Evolutionary conservation across 1,284 basidiomycete species (phyloP), one percentile per base, ranked within the genome.

Genomic region (Ustilago xerochloae): DNA sequence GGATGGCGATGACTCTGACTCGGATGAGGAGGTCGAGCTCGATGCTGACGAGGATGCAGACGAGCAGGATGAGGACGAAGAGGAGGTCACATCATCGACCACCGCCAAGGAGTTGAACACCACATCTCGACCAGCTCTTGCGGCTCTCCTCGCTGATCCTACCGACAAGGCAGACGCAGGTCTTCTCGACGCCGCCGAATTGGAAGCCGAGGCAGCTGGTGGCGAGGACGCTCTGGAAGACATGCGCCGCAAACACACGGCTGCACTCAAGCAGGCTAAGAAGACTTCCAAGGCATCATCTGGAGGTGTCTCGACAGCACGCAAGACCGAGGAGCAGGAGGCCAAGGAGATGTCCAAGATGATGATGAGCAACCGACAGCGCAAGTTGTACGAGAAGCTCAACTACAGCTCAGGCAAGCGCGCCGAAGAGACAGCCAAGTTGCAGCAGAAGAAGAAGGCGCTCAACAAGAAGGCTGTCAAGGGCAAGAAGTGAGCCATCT

Each of bases 321-420:
- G 46, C 57, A 74, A 77, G 70, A 70, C 50, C 18, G 94, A 97
- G 84, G 88, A 91, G 84, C 92, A 96, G 81, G 93, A 84, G 65
- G 82, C 82, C 46, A 74, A 74, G 48, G 75, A 81, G 51, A 84
- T 97, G 91, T 92, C 94, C 85, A 97, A 96, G 88, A 97, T 97
- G 90, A 90, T 99, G 90, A 91, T 99, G 90, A 96, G 93, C 87
- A 97, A 95, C 87, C 95, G 93, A 87, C 92, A 97, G 86, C 89
- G 91, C 80, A 97, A 97, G 87, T 86, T 99, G 79, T 98, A 97
- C 86, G 93, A 96, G 85, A 92, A 93, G 87, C 92, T 98, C 90
- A 93, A 94, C 86, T 90, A 93, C 85, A 90, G 91, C 68, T 89
- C 95, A 84, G 89, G 89, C 83, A 93, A 92, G 86, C 90, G 90